A percentile compares a stretch with the other conserved stretches of the same genome.
Conservation (phyloP, 176 grass and related monocot species). For the Paspalum vaginatum region DNA sequence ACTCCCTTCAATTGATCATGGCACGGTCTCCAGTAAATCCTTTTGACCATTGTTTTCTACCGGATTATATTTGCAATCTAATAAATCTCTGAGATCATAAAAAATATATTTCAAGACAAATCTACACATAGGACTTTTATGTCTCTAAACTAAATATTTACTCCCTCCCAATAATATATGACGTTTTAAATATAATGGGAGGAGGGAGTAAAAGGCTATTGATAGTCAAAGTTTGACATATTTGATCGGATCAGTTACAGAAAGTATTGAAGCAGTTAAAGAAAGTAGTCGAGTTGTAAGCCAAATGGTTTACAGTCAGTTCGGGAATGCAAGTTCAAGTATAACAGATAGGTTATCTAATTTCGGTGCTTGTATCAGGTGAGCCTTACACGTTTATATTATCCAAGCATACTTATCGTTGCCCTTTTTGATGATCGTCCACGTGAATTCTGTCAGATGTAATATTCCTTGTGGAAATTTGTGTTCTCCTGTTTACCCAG, state of each 20-base stretch:
- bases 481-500: neutral
- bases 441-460: neutral
- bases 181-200: too few species aligned
- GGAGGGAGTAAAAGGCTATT: neutral
- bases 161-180: too few species aligned
- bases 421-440: neutral
- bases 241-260: neutral
- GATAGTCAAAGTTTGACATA: neutral
- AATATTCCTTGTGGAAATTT: neutral
- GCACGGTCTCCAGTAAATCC: neutral
- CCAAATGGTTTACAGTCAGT: neutral
- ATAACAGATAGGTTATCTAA: neutral
- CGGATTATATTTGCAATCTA: neutral
- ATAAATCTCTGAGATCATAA: too few species aligned
- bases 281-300: neutral
- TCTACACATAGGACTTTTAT: too few species aligned
- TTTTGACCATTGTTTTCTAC: neutral
- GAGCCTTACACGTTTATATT: neutral
- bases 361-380: neutral
- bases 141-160: too few species aligned
- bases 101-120: too few species aligned
- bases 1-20: neutral
- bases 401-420: neutral
- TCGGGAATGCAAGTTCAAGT: neutral
- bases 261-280: neutral